These are phyloP conservation scores for Earliella scabrosa DNA, from an alignment of 1,284 basidiomycete species.

Conservation along the genomic window DNA sequence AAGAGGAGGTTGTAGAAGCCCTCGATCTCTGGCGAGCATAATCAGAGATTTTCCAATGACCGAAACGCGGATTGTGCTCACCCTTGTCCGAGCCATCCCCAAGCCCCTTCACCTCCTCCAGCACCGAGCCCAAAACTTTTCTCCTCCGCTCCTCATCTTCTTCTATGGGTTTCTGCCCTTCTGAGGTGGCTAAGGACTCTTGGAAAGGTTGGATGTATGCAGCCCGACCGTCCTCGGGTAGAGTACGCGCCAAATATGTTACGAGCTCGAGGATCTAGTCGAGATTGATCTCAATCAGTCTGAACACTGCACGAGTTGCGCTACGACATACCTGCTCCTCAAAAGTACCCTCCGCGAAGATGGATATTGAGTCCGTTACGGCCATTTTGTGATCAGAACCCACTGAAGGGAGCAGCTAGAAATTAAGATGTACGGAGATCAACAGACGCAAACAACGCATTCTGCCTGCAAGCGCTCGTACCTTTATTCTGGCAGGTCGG, in stretches of 20 bases:
- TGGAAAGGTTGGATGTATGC: constrained; percentile 71
- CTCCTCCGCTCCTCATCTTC: constrained; percentile 57
- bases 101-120: constrained; percentile 65
- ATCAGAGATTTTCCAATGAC: constrained; percentile 1
- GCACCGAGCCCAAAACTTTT: constrained; percentile 59
- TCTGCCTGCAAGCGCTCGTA: constrained; percentile 2
- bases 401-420: constrained; percentile 17
- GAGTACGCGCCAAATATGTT: constrained; percentile 72
- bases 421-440: constrained; percentile 18
- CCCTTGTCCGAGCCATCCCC: constrained; percentile 80
- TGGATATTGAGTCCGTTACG: constrained; percentile 75
- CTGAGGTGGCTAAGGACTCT: constrained; percentile 57
- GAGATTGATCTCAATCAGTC: constrained; percentile 13
- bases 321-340: constrained; percentile 72
- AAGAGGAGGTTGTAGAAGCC: constrained; percentile 86
- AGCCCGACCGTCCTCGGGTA: constrained; percentile 70
- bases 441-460: constrained; percentile 21
- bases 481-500: neutral
- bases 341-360: constrained; percentile 89
- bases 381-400: constrained; percentile 38
- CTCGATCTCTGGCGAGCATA: constrained; percentile 63
- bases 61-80: constrained; percentile 37
- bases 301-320: neutral
- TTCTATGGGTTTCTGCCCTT: constrained; percentile 55
- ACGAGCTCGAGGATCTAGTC: constrained; percentile 79